Base-by-base conservation (phyloP, 345 rosid species). In the Eutrema yunnanense region DNA sequence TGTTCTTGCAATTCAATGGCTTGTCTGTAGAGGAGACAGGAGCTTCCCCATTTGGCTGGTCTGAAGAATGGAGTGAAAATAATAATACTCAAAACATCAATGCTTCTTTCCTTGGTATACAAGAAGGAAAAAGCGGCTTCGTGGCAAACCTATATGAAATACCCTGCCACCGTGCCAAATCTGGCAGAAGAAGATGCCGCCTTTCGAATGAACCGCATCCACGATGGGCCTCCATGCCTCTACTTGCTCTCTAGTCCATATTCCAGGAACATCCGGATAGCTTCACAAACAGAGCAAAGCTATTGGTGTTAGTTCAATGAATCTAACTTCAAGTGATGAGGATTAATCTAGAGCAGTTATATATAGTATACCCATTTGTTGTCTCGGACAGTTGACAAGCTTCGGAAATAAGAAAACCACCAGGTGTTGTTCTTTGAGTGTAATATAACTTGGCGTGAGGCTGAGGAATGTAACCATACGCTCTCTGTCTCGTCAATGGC, bases 141-240 rank as follows among this genome's bases (percentile, higher is more conserved):
- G 22, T 22, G 22, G 22, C 22, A 22, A 22, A 22, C 22, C 22
- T 22, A 22, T 0, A 22, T 22, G 22, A 22, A 22, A 22, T 22
- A 22, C 22, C 22, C 22, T 22, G 22, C 22, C 22, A 22, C 22
- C 22, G 22, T 22, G 22, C 22, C 22, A 22, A 22, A 22, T 22
- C 22, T 22, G 22, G 22, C 22, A 22, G 22, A 22, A 22, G 22
- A 22, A 22, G 22, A 22, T 22, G 22, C 22, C 22, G 22, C 22
- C 92, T 78, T 88, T 84, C 5, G 88, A 82, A 81, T 88, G 93
- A 83, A 88, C 93, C 26, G 88, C 88, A 54, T 86, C 86, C 0
- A 90, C 90, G 32, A 88, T 86, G 12, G 90, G 85, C 66, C 84
- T 88, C 91, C 96, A 90, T 6, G 92, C 93, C 38, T 90, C 90